Evolutionary conservation across 2,329 filamentous ascomycete species (phyloP).

Genomic region (Clathrospora elynae): DNA sequence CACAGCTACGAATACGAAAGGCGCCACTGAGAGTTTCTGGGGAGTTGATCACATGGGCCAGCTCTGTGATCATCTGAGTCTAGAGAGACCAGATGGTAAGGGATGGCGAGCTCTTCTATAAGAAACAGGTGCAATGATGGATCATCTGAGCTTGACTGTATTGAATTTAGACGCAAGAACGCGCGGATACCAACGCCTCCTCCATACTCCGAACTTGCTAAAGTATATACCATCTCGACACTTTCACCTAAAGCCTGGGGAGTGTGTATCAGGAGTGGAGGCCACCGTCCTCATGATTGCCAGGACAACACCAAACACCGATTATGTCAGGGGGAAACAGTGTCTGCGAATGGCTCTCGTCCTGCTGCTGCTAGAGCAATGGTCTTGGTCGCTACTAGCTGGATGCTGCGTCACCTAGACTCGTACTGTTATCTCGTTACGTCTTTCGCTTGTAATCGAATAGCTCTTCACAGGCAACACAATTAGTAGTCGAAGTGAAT

Average conservation of each 20-base stretch:
- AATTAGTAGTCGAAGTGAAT: neutral
- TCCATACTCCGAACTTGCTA: no score
- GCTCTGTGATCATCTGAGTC: slow-evolving; percentile 58
- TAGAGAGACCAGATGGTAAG: slow-evolving; percentile 51
- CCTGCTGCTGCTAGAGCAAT: neutral
- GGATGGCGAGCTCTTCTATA: slow-evolving; percentile 50
- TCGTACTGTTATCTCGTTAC: no score
- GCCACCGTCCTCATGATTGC: neutral
- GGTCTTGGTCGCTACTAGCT: neutral
- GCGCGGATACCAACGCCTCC: no score
- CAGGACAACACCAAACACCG: neutral
- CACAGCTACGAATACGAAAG: slow-evolving; percentile 58
- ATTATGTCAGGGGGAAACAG: neutral
- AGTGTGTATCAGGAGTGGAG: neutral
- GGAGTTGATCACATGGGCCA: slow-evolving; percentile 65
- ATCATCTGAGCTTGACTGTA: neutral
- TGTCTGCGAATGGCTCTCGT: neutral
- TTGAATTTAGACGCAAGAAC: neutral
- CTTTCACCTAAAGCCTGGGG: no score
- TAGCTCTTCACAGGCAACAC: no score
- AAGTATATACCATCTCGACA: neutral
- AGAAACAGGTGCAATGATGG: neutral
- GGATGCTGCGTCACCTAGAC: no score
- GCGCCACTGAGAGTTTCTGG: slow-evolving; percentile 62
- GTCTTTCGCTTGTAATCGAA: no score